Evolutionary conservation across 352 stramenopile species (phyloP), one percentile per base, ranked within the genome.

Genomic region (Globisporangium apiculatum): DNA sequence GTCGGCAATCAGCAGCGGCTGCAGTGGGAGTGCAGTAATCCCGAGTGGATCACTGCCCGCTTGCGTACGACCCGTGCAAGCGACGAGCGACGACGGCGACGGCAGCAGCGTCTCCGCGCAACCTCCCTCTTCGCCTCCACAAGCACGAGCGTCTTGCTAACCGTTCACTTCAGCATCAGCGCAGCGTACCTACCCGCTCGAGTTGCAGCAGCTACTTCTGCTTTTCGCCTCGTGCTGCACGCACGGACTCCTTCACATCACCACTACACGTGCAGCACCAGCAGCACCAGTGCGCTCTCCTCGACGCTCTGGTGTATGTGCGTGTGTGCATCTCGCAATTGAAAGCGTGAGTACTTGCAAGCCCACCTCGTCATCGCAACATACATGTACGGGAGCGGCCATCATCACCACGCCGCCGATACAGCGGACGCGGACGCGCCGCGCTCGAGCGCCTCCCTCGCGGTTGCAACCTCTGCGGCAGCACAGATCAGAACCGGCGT

Each of bases 301-400:
- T 31, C 3, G 24, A 8, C 42, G n/a, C 42, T 47, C 41, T 1
- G 17, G 41, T 12, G 41, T 47, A 10, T 5, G 41, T 46, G n/a
- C n/a, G 42, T 17, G 42, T 7, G 11, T 47, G 1, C n/a, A 4
- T 47, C 42, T 45, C 24, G 53, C 53, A 51, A 58, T 48, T 45
- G 14, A 53, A 60, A 60, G 54, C 54, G 54, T 53, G 54, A 35
- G 36, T 45, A 48, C 46, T 41, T 31, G 24, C 24, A 31, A 31
- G 24, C 24, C 24, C 24, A 31, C 24, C 24, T 31, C 24, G 24
- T 31, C 24, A 31, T 31, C 24, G 24, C 24, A 31, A 3, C 24
- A 31, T 31, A 31, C 24, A 31, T n/a, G 41, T 43, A 24, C 11
- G 42, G 14, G 42, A 11, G 42, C 10, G 11, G 5, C 42, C 11